Evolutionary conservation across 164 flowering plant species (phyloP).

Genomic region (Kalanchoe fedtschenkoi): DNA sequence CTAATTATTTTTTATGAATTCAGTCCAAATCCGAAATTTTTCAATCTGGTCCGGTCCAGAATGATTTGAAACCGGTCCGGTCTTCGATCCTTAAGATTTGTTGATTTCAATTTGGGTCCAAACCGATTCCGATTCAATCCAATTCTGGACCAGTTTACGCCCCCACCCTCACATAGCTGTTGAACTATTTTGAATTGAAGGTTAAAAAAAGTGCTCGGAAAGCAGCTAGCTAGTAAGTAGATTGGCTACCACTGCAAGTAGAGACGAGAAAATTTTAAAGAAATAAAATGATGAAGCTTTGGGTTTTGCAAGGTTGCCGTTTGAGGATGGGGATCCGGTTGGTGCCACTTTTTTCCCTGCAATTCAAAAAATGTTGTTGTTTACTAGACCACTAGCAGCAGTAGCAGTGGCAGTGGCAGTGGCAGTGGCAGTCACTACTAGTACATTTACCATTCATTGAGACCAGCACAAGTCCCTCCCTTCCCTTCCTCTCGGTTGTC

Average conservation of each 20-base stretch:
- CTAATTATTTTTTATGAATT: too few species aligned
- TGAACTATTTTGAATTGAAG: too few species aligned
- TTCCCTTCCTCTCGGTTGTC: not conserved
- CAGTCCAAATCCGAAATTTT: too few species aligned
- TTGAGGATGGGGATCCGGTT: not conserved
- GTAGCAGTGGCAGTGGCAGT: not conserved
- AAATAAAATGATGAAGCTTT: not conserved
- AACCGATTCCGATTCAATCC: too few species aligned
- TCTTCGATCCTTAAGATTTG: too few species aligned
- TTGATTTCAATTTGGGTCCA: too few species aligned
- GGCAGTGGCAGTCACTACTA: not conserved
- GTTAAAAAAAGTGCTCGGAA: not conserved
- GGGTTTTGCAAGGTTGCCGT: slow-evolving; percentile 4
- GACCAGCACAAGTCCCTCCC: not conserved
- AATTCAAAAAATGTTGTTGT: too few species aligned
- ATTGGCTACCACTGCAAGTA: slow-evolving; percentile 3
- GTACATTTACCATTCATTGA: not conserved
- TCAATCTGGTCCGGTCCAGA: too few species aligned
- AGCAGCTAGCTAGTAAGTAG: not conserved
- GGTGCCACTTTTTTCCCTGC: not conserved
- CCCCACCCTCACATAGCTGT: too few species aligned
- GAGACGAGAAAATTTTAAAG: too few species aligned
- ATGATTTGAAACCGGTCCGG: too few species aligned
- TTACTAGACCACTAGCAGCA: not conserved
- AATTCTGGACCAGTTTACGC: too few species aligned